Base-by-base conservation (phyloP, 495 filamentous ascomycete species). In the Bathelium albidoporum region DNA sequence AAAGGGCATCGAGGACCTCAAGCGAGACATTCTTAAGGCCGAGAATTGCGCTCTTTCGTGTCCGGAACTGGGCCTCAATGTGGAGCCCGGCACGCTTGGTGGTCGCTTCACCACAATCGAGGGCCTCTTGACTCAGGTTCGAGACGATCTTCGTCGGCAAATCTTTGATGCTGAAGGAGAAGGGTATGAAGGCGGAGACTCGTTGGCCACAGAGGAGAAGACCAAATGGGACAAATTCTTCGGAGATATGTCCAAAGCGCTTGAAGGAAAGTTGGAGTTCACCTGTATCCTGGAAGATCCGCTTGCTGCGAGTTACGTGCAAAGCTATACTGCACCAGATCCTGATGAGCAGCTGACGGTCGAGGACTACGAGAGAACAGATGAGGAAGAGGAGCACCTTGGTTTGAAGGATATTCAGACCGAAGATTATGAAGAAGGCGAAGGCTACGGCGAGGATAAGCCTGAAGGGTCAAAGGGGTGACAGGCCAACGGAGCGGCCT, bases 81-180 rank as follows among this genome's bases (percentile, higher is more conserved):
- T 97, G 26, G 87, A 91, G 70, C 89, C 92, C 0, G 94, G 94
- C 45, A 97, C 93, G 0, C 82, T 97, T 3, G 94, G 94, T 65
- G 93, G 93, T n/a, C 86, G 92, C 44, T 98, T 98, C 79, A 97
- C 94, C 11, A 98, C 95, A 4, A 84, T 97, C 22, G 95, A 97
- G 75, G 94, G 94, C 65, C 82, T 97, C 24, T 80, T 97, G n/a
- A 92, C 89, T 0, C 91, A 97, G 73, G 86, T 98, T 61, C 85
- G 91, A 43, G 87, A 96, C 71, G 92, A 97, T 72, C 79, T 97
- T 44, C 85, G 85, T 69, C 83, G 81, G 43, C 87, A 91, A 62
- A 92, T 97, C 68, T 98, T 92, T 76, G 68, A 70, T 59, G 68
- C 65, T n/a, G 86, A 95, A 68, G 78, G 84, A 18, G 84, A 78